A percentile compares a stretch with the other conserved stretches of the same genome.
Evolutionary conservation across 2,329 filamentous ascomycete genomes (phyloP).

Genomic region (Cladosporium oxysporum): DNA sequence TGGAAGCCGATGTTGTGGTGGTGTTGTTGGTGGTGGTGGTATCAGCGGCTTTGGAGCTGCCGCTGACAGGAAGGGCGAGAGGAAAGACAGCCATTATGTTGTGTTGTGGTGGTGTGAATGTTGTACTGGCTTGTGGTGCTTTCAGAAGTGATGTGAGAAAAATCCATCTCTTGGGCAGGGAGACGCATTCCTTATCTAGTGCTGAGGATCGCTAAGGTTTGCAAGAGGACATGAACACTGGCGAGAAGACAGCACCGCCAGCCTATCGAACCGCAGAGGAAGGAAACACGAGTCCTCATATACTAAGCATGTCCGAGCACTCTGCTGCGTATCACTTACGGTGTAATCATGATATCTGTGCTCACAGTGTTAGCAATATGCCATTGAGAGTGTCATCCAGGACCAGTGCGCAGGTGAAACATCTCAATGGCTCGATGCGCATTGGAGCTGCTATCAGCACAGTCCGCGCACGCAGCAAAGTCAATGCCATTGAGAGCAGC

Average conservation of each 20-base stretch:
- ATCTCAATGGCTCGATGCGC: not conserved
- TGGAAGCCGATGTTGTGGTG: not conserved
- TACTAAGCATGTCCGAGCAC: not conserved
- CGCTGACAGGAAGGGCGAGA: not conserved
- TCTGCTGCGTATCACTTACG: not conserved
- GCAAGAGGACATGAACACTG: conserved; percentile 3
- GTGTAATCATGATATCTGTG: not conserved
- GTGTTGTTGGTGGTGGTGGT: not conserved
- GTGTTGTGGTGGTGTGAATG: not conserved
- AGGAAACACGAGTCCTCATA: not conserved
- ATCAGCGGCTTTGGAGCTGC: not conserved
- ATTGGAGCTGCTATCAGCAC: not conserved
- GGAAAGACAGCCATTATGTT: not conserved
- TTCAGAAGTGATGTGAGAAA: not conserved
- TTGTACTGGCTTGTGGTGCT: not conserved
- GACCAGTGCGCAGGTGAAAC: not conserved
- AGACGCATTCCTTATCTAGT: not conserved
- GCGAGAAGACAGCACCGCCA: not conserved
- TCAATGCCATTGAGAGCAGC: not conserved
- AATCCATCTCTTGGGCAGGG: not conserved
- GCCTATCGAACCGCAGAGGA: not conserved
- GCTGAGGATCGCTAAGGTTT: not conserved
- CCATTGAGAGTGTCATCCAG: not conserved
- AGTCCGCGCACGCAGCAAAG: not conserved
- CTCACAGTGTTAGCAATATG: not conserved